Evolutionary conservation across 2,329 filamentous ascomycete genomes (phyloP), one percentile per base, ranked within the genome.

Genomic region (Fusarium xylarioides): DNA sequence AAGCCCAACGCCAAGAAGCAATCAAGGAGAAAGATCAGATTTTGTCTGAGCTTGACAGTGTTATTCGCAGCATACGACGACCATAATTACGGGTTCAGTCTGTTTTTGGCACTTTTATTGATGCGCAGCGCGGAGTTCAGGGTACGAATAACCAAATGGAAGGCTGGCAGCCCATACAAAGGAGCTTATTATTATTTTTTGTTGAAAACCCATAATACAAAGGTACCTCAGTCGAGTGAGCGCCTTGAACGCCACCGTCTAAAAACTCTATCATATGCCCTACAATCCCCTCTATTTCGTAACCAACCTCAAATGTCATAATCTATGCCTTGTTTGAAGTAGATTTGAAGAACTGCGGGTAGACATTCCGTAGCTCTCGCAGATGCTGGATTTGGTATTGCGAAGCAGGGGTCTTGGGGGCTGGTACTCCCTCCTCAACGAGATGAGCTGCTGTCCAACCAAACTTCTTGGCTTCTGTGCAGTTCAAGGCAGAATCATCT

Each of bases 401-500:
- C 42, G 91, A 92, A 9, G 92, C 92, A 67, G 88, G 90, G 10
- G 85, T 87, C 28, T 83, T 81, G 4, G 95, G 95, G 15, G 87
- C 80, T 21, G 88, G 84, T 38, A 94, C 86, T 11, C 88, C 89
- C 40, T 93, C 90, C 80, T 98, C 96, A 11, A 98, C 90, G 28
- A 98, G 87, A 82, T 98, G 96, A 11, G 89, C 93, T 2, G 92
- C 90, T 18, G 90, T 93, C 96, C 96, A 99, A 26, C 96, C 96
- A 70, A 95, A 87, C 38, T 90, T 89, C 73, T 92, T 87, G 2
- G 95, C 94, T 70, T 91, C 91, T 73, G 86, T 88, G 80, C 93
- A 97, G 80, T 99, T 99, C 71, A 91, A 82, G 65, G 90, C 90
- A 1, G 95, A 97, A 80, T 99, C 96, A 80, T 99, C 96, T 94